Base-by-base conservation (phyloP, 768 basidiomycete species). In the Auricularia cornea region DNA sequence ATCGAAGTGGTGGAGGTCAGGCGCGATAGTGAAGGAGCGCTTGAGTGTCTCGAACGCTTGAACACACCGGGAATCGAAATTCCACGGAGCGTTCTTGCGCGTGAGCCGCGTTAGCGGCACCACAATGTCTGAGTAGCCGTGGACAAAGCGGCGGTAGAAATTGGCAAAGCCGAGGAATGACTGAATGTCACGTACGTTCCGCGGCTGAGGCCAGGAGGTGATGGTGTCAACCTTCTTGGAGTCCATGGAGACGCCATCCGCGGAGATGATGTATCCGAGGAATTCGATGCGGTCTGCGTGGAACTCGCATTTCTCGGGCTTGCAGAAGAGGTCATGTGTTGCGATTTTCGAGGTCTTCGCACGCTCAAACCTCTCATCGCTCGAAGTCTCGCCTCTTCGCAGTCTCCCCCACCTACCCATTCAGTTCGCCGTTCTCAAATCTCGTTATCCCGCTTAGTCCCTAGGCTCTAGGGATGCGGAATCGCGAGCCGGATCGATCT, bases 261-360 rank as follows among this genome's bases (percentile, higher is more conserved):
- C 14, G 44, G 29, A 35, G 51, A 64, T 33, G 35, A 66, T 62
- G 40, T 62, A 65, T 2, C 81, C 78, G 1, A 82, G 72, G 68
- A 76, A 81, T 60, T 79, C 74, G 12, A 81, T 75, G 20, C 71
- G 63, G 6, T 69, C 40, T 6, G 67, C 65, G 66, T 78, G 69
- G 62, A 79, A 81, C 59, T 75, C 70, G 65, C 76, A 79, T 65
- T 80, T 80, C 59, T 77, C 70, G 0, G 71, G 70, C 65, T 77
- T 75, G 1, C 64, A 70, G 60, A 61, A 78, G 10, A 80, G 72
- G n/a, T n/a, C n/a, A n/a, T n/a, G n/a, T n/a, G n/a, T n/a, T n/a
- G n/a, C n/a, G n/a, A n/a, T n/a, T n/a, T n/a, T n/a, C n/a, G n/a
- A n/a, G n/a, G n/a, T n/a, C n/a, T n/a, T n/a, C n/a, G n/a, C n/a